phyloP scores from a whole-genome alignment of 352 stramenopile species.

The Peronosclerospora sorghi region DNA sequence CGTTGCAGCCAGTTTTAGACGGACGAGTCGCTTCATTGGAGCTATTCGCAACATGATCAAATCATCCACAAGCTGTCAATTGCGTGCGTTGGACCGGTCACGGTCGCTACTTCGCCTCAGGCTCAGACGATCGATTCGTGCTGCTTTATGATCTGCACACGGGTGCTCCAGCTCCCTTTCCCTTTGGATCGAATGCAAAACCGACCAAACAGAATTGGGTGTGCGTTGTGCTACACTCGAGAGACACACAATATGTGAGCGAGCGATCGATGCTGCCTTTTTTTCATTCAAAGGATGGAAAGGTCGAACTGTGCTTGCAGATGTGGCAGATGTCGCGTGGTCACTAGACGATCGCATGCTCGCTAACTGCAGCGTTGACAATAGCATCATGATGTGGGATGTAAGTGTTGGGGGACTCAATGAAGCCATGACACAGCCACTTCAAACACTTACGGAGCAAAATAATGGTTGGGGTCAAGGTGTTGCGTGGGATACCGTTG shows the following conservation, averaged over 20 bases:
- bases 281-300: not conserved
- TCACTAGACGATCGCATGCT: too few relatives aligned
- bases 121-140: slow-evolving; percentile 69
- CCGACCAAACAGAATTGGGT: slow-evolving; percentile 83
- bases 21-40: slow-evolving; percentile 61
- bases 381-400: slow-evolving; percentile 81
- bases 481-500: slow-evolving; percentile 77
- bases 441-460: too few relatives aligned
- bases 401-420: too few relatives aligned
- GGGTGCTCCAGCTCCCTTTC: slow-evolving; percentile 44
- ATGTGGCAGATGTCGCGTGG: too few relatives aligned
- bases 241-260: slow-evolving; percentile 71
- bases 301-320: too few relatives aligned
- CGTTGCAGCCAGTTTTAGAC: slow-evolving; percentile 26
- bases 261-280: not conserved
- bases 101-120: slow-evolving; percentile 73
- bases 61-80: slow-evolving; percentile 81
- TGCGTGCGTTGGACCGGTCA: slow-evolving; percentile 75
- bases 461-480: slow-evolving; percentile 84
- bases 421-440: too few relatives aligned
- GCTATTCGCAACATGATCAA: slow-evolving; percentile 65
- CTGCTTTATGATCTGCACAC: too few relatives aligned
- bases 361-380: slow-evolving; percentile 84
- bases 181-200: slow-evolving; percentile 67
- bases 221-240: slow-evolving; percentile 71